These are phyloP conservation scores for Acer negundo DNA, from an alignment of 345 rosid species.

Conservation along the genomic window DNA sequence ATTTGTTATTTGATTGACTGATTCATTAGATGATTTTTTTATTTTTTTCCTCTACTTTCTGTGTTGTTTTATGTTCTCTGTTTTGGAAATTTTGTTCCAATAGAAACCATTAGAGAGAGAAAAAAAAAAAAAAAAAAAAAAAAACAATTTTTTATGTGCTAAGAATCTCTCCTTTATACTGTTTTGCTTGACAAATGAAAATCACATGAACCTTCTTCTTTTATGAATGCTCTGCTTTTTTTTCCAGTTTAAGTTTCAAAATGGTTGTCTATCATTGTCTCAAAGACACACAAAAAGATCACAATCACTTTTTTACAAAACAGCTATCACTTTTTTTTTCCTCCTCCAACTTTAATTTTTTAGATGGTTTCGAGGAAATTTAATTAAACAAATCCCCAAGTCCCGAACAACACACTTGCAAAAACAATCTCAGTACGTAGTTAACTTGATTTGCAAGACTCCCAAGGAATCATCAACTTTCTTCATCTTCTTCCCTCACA, in stretches of 20 bases:
- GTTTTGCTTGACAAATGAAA: not conserved
- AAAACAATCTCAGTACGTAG: not conserved
- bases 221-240: constrained; percentile 10
- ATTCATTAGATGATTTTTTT: not conserved
- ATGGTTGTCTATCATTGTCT: constrained; percentile 36
- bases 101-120: not conserved
- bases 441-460: constrained; percentile 33
- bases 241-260: constrained; percentile 9
- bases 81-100: not conserved
- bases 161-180: constrained; percentile 3
- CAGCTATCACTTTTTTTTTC: constrained; percentile 24
- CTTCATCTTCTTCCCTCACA: not conserved
- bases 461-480: not conserved
- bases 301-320: constrained; percentile 27
- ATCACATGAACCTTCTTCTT: constrained; percentile 17
- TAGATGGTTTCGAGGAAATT: not conserved
- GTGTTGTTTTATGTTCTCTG: not conserved
- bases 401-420: not conserved
- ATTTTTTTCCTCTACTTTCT: too few relatives aligned
- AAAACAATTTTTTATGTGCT: not conserved
- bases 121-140: too few relatives aligned
- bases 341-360: not conserved
- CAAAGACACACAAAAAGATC: constrained; percentile 4
- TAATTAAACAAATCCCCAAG: not conserved
- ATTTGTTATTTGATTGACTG: not conserved